Evolutionary conservation across 805 yeast species (phyloP).

Genomic region (Candida dajiaensis): DNA sequence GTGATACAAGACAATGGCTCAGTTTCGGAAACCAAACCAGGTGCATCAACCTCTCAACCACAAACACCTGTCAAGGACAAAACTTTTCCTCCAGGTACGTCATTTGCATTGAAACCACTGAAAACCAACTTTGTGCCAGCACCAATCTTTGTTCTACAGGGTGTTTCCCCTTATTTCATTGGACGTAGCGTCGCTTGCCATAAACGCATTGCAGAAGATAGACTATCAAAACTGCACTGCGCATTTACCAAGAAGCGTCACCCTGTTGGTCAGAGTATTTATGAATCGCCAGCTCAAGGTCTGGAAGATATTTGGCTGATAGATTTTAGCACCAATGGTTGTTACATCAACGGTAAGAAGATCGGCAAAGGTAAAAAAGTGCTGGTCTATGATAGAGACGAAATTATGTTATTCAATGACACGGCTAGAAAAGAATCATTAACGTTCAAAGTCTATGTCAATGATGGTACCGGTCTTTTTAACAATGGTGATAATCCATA

Average conservation of each 20-base stretch:
- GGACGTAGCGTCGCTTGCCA: conserved; percentile 69
- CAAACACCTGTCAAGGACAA: background rate
- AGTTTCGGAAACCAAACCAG: background rate
- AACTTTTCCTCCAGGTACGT: conserved; percentile 49
- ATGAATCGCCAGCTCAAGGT: conserved; percentile 69
- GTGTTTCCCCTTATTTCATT: conserved; percentile 57
- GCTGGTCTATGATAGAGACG: conserved; percentile 59
- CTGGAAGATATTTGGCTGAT: conserved; percentile 73
- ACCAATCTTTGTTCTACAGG: conserved; percentile 59
- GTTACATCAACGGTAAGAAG: conserved; percentile 56
- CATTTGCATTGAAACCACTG: conserved; percentile 52
- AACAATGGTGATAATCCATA: conserved; percentile 36
- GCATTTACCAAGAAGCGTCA: conserved; percentile 57
- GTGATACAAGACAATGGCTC: conserved; percentile 7
- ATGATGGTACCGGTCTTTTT: conserved; percentile 61
- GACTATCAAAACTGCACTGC: conserved; percentile 85
- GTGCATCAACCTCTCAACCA: background rate
- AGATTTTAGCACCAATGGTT: conserved; percentile 76
- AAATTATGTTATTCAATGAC: conserved; percentile 61
- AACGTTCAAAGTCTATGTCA: conserved; percentile 46
- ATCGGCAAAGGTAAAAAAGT: conserved; percentile 60
- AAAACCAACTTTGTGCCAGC: conserved; percentile 38
- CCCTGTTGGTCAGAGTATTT: conserved; percentile 48
- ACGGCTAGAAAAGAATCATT: conserved; percentile 43
- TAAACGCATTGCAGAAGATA: conserved; percentile 56